Conservation (phyloP, 2,329 filamentous ascomycete genomes). For the Fusarium illudens region DNA sequence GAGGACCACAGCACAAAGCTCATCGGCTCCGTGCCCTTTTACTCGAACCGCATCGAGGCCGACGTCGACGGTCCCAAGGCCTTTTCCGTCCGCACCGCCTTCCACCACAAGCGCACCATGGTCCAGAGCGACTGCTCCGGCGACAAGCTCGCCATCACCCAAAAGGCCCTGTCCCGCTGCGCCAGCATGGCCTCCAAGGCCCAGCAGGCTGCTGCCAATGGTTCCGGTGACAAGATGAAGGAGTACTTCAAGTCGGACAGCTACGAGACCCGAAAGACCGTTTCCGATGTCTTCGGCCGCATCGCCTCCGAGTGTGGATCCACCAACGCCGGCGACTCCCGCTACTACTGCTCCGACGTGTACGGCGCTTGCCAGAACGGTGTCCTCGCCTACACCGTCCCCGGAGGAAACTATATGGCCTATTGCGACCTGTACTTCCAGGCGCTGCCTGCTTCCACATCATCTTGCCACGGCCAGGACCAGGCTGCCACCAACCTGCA, state of each 20-base stretch:
- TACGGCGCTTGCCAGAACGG: constrained; percentile 59
- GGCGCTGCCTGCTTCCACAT: constrained; percentile 57
- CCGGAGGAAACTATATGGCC: constrained; percentile 62
- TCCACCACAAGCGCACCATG: constrained; percentile 60
- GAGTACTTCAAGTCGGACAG: constrained; percentile 72
- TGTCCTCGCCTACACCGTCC: constrained; percentile 70
- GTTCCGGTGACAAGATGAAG: constrained; percentile 57
- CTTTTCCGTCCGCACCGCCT: constrained; percentile 57
- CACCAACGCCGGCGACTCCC: constrained; percentile 56
- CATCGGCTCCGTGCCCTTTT: constrained; percentile 63
- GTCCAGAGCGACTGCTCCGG: constrained; percentile 65
- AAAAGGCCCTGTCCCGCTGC: constrained; percentile 63
- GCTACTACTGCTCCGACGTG: constrained; percentile 67
- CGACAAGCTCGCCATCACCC: constrained; percentile 53
- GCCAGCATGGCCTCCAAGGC: constrained; percentile 62
- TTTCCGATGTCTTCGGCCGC: constrained; percentile 60
- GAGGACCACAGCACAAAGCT: constrained; percentile 61
- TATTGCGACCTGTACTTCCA: constrained; percentile 70
- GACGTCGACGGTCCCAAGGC: constrained; percentile 65
- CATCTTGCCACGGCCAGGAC: constrained; percentile 69
- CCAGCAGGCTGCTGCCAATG: constrained; percentile 59
- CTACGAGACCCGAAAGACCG: constrained; percentile 54
- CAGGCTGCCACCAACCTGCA: constrained; percentile 72
- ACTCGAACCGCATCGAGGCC: constrained; percentile 66
- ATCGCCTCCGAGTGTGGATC: constrained; percentile 65